Evolutionary conservation across 306 rosid species (phyloP).

Genomic region (Hylodesmum podocarpum): DNA sequence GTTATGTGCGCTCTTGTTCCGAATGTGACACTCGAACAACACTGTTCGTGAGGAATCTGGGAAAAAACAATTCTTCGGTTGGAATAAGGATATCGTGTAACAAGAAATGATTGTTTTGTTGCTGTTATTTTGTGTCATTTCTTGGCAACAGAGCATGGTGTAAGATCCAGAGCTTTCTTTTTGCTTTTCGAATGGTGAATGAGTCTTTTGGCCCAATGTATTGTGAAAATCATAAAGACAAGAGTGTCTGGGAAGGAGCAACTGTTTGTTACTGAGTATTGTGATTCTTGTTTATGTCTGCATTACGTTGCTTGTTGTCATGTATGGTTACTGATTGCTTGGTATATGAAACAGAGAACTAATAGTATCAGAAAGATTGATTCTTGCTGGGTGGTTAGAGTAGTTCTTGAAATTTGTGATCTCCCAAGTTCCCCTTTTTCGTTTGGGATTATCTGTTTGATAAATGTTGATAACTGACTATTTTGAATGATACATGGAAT

Average conservation of each 20-base stretch:
- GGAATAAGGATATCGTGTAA: background rate
- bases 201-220: conserved; percentile 42
- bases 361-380: background rate
- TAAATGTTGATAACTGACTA: background rate
- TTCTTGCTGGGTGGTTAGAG: background rate
- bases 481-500: background rate
- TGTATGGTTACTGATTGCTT: background rate
- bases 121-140: conserved; percentile 5
- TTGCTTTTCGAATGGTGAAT: conserved; percentile 6
- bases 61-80: background rate
- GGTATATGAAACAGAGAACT: background rate
- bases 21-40: background rate
- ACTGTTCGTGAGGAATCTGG: background rate
- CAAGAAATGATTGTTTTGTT: conserved; percentile 34
- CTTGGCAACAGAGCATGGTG: background rate
- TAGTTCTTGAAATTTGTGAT: conserved; percentile 22
- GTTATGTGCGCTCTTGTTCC: background rate
- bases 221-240: conserved; percentile 39
- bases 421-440: background rate
- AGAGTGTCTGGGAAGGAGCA: conserved; percentile 26
- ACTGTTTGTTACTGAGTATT: conserved; percentile 28
- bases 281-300: background rate
- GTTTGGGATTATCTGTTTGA: background rate
- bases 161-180: background rate
- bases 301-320: background rate